Percentiles rank a stretch among this genome's conserved stretches.
phyloP scores from a whole-genome alignment of 768 basidiomycete species.

The Russula ochroleuca region DNA sequence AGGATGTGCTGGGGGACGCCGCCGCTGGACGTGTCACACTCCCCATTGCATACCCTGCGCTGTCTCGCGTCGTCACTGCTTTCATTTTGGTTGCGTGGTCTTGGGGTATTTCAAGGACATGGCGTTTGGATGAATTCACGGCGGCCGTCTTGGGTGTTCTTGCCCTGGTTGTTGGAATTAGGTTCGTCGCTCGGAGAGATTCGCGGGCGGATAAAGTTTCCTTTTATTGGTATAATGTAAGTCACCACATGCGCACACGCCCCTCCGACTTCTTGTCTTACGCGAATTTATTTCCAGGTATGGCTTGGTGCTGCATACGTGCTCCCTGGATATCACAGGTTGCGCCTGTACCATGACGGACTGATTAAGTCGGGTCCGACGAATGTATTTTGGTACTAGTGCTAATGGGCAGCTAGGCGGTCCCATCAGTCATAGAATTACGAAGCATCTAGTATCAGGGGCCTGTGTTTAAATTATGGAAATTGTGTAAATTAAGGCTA shows the following conservation, averaged over 20 bases:
- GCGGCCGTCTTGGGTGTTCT: conserved; percentile 34
- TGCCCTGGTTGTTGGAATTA: conserved; percentile 34
- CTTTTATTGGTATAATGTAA: conserved; percentile 29
- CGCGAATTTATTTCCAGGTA: conserved; percentile 1
- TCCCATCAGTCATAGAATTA: too few relatives aligned
- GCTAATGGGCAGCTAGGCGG: too few relatives aligned
- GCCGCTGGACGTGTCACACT: conserved; percentile 40
- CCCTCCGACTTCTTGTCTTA: background rate
- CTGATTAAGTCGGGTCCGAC: background rate
- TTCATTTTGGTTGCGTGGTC: conserved; percentile 40
- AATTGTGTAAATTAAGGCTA: too few relatives aligned
- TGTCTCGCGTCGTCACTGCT: conserved; percentile 34
- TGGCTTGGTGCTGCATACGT: conserved; percentile 25
- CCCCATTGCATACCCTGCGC: conserved; percentile 42
- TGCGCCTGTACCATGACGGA: conserved; percentile 3
- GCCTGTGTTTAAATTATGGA: too few relatives aligned
- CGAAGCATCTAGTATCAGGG: too few relatives aligned
- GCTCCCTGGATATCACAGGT: conserved; percentile 25
- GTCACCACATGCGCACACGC: background rate
- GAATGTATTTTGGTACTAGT: background rate
- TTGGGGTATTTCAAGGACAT: conserved; percentile 33
- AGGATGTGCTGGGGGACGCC: conserved; percentile 43
- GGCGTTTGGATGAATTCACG: conserved; percentile 35
- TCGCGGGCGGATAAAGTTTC: conserved; percentile 26
- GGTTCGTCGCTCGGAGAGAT: conserved; percentile 18